phyloP scores from a whole-genome alignment of 2,329 filamentous ascomycete species.

The Penicillium sumatraense region DNA sequence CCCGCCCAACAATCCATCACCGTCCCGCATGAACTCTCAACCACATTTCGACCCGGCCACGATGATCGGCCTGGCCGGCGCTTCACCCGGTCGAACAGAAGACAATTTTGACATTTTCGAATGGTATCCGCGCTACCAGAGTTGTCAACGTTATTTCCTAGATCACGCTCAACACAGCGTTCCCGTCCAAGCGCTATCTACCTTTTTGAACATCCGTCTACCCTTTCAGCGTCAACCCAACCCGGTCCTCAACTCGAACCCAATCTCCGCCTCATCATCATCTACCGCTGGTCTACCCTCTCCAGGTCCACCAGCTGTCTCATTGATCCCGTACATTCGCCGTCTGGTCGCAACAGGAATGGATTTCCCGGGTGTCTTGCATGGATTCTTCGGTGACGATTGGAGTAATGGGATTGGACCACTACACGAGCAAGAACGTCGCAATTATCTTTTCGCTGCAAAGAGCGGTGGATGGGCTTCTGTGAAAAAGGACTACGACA shows the following conservation, averaged over 20 bases:
- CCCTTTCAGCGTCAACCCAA: slow-evolving; percentile 74
- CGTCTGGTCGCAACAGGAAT: slow-evolving; percentile 90
- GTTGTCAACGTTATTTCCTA: slow-evolving; percentile 87
- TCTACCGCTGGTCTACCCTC: slow-evolving; percentile 47
- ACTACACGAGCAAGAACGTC: slow-evolving; percentile 84
- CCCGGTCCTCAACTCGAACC: slow-evolving; percentile 51
- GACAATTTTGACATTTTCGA: slow-evolving; percentile 72
- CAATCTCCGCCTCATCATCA: slow-evolving; percentile 25
- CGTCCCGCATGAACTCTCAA: slow-evolving; percentile 34
- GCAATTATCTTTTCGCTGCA: slow-evolving; percentile 93
- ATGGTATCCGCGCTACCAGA: slow-evolving; percentile 91
- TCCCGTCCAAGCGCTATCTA: slow-evolving; percentile 83
- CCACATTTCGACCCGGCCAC: slow-evolving; percentile 42
- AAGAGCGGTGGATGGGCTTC: slow-evolving; percentile 90
- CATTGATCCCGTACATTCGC: slow-evolving; percentile 85
- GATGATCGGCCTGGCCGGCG: slow-evolving; percentile 42
- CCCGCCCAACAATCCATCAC: slow-evolving; percentile 15
- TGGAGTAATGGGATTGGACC: slow-evolving; percentile 80
- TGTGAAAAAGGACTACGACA: slow-evolving; percentile 90
- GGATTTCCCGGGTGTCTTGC: slow-evolving; percentile 82
- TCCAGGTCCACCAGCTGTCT: slow-evolving; percentile 55
- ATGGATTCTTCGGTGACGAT: slow-evolving; percentile 96
- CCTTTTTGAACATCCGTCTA: slow-evolving; percentile 88
- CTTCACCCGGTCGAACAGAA: slow-evolving; percentile 43
- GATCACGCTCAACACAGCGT: slow-evolving; percentile 85